Conservation (phyloP, 805 yeast species). For the Nakazawaea populi region DNA sequence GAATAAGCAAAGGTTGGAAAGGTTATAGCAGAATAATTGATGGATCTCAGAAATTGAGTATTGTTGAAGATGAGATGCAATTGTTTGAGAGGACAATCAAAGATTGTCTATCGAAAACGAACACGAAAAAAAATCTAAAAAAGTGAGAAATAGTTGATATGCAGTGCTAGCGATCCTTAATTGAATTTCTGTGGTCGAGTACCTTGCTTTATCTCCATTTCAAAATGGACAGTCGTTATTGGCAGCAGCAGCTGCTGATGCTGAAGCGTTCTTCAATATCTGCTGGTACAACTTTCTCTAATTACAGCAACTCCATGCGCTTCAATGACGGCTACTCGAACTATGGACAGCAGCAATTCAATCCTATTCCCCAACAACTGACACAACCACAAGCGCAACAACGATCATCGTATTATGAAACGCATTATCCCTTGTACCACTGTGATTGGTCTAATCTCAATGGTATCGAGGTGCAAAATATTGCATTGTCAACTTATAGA, state of each 20-base stretch:
- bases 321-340: background rate
- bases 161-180: too few relatives aligned
- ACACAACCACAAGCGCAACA: slow-evolving; percentile 6
- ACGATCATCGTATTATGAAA: slow-evolving; percentile 37
- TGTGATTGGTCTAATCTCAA: slow-evolving; percentile 45
- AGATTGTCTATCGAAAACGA: too few relatives aligned
- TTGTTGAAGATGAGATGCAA: too few relatives aligned
- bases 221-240: slow-evolving; percentile 2
- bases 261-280: slow-evolving; percentile 23
- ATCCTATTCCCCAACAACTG: slow-evolving; percentile 1
- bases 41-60: too few relatives aligned
- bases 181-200: too few relatives aligned
- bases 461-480: slow-evolving; percentile 33
- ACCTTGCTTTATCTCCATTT: too few relatives aligned
- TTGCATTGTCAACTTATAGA: slow-evolving; percentile 72
- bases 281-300: slow-evolving; percentile 20
- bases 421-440: slow-evolving; percentile 44
- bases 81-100: too few relatives aligned
- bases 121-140: too few relatives aligned
- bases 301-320: slow-evolving; percentile 6
- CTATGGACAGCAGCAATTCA: slow-evolving; percentile 2
- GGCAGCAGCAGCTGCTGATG: slow-evolving; percentile 9
- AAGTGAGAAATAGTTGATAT: too few relatives aligned
- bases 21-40: too few relatives aligned
- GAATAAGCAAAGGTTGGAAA: background rate